phyloP scores from a whole-genome alignment of 208 protist species.

The Wallacemonas rigidus region DNA sequence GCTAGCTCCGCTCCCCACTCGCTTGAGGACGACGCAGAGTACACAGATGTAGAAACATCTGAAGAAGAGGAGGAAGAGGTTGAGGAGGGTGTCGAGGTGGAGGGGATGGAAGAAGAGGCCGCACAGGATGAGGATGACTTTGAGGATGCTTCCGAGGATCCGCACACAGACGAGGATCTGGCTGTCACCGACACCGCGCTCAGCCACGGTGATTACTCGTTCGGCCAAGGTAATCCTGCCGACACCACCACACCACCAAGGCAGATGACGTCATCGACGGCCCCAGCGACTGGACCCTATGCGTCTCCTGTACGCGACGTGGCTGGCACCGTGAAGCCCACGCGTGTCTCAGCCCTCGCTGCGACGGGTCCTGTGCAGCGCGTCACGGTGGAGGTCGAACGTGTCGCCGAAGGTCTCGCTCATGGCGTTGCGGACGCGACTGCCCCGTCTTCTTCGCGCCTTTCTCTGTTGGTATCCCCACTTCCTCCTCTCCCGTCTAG shows the following conservation, averaged over 20 bases:
- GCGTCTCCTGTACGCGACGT: no score
- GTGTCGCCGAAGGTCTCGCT: background rate
- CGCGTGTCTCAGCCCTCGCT: conserved; percentile 3
- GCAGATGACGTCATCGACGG: background rate
- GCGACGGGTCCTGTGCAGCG: background rate
- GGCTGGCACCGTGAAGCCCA: background rate
- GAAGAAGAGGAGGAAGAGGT: conserved; percentile 17
- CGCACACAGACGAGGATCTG: background rate
- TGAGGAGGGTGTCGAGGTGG: conserved; percentile 10
- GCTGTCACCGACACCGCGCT: background rate
- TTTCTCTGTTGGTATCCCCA: background rate
- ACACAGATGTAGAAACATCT: background rate
- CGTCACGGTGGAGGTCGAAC: conserved; percentile 5
- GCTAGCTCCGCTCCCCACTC: conserved; percentile 2
- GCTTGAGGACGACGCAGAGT: background rate
- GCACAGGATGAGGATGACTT: conserved; percentile 14
- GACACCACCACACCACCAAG: background rate
- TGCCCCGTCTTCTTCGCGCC: background rate
- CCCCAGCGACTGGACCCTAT: background rate
- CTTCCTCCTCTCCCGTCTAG: background rate
- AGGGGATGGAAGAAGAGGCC: conserved; percentile 19
- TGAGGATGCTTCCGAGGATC: background rate
- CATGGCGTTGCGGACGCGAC: background rate
- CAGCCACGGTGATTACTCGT: background rate
- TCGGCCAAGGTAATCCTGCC: background rate